A percentile compares a stretch with the other conserved stretches of the same genome.
Evolutionary conservation across 768 basidiomycete genomes (phyloP).

Genomic region (Crassisporium funariophilum): DNA sequence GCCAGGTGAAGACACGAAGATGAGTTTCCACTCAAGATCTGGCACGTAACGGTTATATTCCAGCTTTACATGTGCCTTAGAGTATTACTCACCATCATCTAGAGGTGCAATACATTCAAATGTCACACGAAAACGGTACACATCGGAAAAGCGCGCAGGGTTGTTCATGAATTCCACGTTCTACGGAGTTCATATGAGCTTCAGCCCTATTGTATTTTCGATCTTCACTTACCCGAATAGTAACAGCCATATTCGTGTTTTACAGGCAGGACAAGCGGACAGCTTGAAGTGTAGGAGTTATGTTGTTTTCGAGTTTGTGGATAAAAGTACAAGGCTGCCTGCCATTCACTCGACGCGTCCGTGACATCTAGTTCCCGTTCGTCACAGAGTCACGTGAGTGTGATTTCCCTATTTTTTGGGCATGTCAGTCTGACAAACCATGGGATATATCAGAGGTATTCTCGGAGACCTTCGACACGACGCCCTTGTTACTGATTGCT

Average conservation of each 20-base stretch:
- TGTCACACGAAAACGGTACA: constrained; percentile 91
- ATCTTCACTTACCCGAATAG: constrained; percentile 55
- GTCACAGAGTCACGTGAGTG: constrained; percentile 15
- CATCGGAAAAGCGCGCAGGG: constrained; percentile 88
- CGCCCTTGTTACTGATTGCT: no score
- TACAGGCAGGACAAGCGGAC: constrained; percentile 9
- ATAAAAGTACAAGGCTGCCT: constrained; percentile 11
- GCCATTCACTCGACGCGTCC: constrained; percentile 21
- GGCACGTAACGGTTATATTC: not conserved
- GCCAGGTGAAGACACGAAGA: constrained; percentile 94
- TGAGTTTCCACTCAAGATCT: constrained; percentile 99
- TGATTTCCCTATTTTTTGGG: constrained; percentile 10
- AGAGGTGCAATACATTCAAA: constrained; percentile 95
- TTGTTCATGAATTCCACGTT: constrained; percentile 92
- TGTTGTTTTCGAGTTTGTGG: no score
- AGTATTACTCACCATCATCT: constrained; percentile 67
- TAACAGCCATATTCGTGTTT: constrained; percentile 58
- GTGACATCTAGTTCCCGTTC: constrained; percentile 13
- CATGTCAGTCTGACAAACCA: no score
- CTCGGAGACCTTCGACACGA: no score
- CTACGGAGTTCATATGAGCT: constrained; percentile 37
- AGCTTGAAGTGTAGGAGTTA: constrained; percentile 5
- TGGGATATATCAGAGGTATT: no score
- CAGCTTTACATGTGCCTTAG: not conserved
- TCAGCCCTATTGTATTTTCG: not conserved